Conservation (phyloP, 805 yeast species). For the Isabelozyma heimii region DNA sequence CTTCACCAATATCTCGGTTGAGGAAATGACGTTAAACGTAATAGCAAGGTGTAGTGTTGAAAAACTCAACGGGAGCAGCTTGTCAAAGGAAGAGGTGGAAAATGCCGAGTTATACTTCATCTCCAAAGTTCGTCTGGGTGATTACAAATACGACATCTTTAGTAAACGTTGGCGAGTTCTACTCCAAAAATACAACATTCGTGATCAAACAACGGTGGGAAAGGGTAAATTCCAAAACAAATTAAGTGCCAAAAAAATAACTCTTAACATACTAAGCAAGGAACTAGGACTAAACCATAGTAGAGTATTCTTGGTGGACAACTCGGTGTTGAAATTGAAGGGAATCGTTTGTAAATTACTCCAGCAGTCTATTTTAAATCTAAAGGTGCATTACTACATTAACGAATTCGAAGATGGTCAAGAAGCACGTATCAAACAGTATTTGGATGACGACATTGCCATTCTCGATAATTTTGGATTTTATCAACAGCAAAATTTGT, state of each 20-base stretch:
- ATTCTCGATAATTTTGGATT: constrained; percentile 22
- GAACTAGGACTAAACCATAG: not conserved
- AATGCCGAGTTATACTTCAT: constrained; percentile 72
- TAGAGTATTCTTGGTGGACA: constrained; percentile 20
- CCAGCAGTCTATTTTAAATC: constrained; percentile 16
- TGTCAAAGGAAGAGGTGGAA: constrained; percentile 45
- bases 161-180: constrained; percentile 43
- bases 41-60: constrained; percentile 42
- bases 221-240: not conserved
- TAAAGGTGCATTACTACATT: constrained; percentile 23
- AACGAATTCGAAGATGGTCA: constrained; percentile 14
- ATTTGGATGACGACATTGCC: constrained; percentile 27
- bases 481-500: constrained; percentile 17
- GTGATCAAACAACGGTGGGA: not conserved
- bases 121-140: constrained; percentile 41
- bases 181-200: constrained; percentile 30
- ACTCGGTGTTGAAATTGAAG: constrained; percentile 30
- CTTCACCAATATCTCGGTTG: constrained; percentile 21
- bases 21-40: constrained; percentile 32
- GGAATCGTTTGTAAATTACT: constrained; percentile 24
- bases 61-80: constrained; percentile 56
- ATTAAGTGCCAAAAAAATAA: constrained; percentile 7
- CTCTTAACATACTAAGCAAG: constrained; percentile 3
- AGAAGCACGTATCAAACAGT: constrained; percentile 10
- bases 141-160: constrained; percentile 13